Evolutionary conservation across 2,329 filamentous ascomycete genomes (phyloP), one percentile per base, ranked within the genome.

Genomic region (Uncinocarpus reesii): DNA sequence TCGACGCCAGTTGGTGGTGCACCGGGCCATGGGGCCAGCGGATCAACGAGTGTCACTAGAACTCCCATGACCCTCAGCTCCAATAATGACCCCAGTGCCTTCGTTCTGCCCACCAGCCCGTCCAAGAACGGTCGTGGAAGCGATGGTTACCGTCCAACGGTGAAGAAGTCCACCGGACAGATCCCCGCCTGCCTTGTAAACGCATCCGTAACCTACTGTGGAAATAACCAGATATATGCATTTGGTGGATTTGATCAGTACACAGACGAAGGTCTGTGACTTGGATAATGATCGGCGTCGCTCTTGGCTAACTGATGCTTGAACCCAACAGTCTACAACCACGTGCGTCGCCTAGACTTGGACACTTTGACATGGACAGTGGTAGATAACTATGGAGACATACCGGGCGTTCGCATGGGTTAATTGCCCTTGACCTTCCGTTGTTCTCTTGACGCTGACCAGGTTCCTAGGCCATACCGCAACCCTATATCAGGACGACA

Each of bases 241-340:
- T 98, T 98, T 72, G 92, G 92, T 36, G 92, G 92, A 15, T 98
- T 98, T 62, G 92, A 98, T 63, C 90, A 96, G 67, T 96, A 95
- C 63, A 98, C 92, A 0, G 92, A 98, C 65, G 92, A 98, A 71
- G 86, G 76, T 77, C 54, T 20, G 58, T 57, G 23, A n/a, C 21
- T 21, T 29, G 11, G 28, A 7, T 11, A 29, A 29, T 11, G 7
- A 11, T 16, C 15, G n/a, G 21, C 42, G 10, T 13, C 24, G 23
- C 32, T 41, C 42, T 38, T 47, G 37, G 49, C 46, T 29, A 13
- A 21, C 28, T 20, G 48, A 16, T 31, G 10, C 5, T 36, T 37
- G 46, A 35, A 31, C 7, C 42, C 32, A 29, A 40, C 52, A 78
- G 83, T 98, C 15, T 98, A 98, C 70, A 98, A 98, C 62, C 92